These are phyloP conservation scores for Cryptococcus deneoformans DNA, from an alignment of 1,284 basidiomycete species.

Conservation along the genomic window DNA sequence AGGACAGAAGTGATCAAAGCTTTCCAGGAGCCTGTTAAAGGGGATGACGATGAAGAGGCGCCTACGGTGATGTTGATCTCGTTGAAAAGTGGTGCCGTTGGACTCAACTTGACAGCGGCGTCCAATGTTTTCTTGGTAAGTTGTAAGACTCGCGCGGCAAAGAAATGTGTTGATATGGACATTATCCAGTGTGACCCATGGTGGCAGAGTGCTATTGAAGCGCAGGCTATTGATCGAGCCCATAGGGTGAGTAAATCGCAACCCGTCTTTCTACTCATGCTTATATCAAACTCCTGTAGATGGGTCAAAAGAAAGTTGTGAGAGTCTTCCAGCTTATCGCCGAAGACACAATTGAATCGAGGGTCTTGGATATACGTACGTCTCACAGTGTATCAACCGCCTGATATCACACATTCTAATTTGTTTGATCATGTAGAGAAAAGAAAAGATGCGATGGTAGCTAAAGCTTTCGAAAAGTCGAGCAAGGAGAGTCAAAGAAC, in stretches of 20 bases:
- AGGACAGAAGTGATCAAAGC: conserved; percentile 59
- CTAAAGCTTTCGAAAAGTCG: conserved; percentile 43
- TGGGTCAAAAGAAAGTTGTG: conserved; percentile 75
- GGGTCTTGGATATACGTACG: conserved; percentile 80
- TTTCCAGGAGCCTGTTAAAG: conserved; percentile 64
- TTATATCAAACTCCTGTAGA: conserved; percentile 38
- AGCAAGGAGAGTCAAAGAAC: conserved; percentile 28
- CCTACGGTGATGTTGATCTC: conserved; percentile 83
- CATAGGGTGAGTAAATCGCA: conserved; percentile 53
- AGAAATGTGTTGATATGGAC: conserved; percentile 27
- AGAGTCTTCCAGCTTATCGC: conserved; percentile 85
- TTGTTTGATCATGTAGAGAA: conserved; percentile 28
- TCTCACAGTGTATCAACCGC: conserved; percentile 27
- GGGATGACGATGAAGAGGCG: conserved; percentile 47
- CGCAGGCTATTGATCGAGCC: conserved; percentile 77
- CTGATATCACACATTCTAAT: background rate
- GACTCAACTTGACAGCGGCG: conserved; percentile 82
- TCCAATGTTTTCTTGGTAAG: conserved; percentile 83
- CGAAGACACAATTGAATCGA: conserved; percentile 80
- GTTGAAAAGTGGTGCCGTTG: conserved; percentile 71
- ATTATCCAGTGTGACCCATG: conserved; percentile 58
- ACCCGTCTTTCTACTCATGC: background rate
- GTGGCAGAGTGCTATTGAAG: conserved; percentile 76
- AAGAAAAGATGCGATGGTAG: conserved; percentile 40
- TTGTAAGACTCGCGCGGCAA: conserved; percentile 13